Base-by-base conservation (phyloP, 1,139 yeast species). In the Taphrina sp. region DNA sequence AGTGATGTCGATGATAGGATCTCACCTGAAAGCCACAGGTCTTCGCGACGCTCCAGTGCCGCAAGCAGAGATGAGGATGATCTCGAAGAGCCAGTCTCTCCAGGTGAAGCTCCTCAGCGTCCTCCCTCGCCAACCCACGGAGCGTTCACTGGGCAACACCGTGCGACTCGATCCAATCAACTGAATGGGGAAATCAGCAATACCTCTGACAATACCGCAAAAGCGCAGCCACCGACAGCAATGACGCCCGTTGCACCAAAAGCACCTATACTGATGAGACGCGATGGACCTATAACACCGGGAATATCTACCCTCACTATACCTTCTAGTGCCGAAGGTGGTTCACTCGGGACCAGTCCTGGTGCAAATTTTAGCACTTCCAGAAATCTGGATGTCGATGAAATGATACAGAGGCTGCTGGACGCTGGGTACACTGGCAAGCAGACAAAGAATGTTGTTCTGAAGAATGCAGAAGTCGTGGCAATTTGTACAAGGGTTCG, bases 351-450 rank as follows among this genome's bases (percentile, higher is more conserved):
- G 12, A 22, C 36, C n/a, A 44, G 47, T 23, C 41, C 49, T 10
- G 59, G 56, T 12, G 47, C 41, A 19, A 44, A 38, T 5, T 54
- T 47, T 24, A 41, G 49, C n/a, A 28, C 52, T 10, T 24, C 54
- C 35, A 52, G 54, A 22, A 49, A 49, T 12, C 44, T 64, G 3
- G 66, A 89, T 67, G 78, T 92, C 56, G 98, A 92, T 70, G 95
- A 87, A 65, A 76, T 88, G 53, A 92, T 92, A 59, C 96, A 89
- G 71, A 74, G 95, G 64, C 74, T 92, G 61, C 75, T 92, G 61
- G 98, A 92, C 70, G 96, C 96, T 0, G 98, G 98, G 4, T 92
- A 92, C 70, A 79, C 90, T 23, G 97, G 96, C 12, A 90, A 92
- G 69, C 78, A 95, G 64, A 87, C 96, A 5, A 87, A 90, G 67